These are phyloP conservation scores for Raphanus sativus DNA, from an alignment of 345 rosid genomes.

Conservation along the genomic window DNA sequence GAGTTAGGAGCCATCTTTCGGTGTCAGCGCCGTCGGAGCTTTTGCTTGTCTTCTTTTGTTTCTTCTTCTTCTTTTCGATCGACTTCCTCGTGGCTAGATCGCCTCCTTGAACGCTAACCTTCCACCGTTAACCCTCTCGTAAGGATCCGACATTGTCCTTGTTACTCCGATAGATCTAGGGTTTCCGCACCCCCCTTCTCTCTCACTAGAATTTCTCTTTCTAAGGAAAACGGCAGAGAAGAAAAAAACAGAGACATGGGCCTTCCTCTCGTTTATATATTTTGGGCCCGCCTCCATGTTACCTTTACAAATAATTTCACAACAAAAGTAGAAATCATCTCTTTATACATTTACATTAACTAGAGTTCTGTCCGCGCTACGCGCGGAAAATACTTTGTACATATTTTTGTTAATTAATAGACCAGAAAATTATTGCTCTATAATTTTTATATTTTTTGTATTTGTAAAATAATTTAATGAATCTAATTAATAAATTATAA, in stretches of 20 bases:
- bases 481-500: too few species aligned
- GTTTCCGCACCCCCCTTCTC: constrained; percentile 6
- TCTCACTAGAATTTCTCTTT: not conserved
- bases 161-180: constrained; percentile 13
- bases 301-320: too few species aligned
- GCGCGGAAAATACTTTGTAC: too few species aligned
- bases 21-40: not conserved
- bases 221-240: not conserved
- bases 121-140: constrained; percentile 70
- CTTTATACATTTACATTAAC: too few species aligned
- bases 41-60: constrained; percentile 50
- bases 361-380: too few species aligned
- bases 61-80: constrained; percentile 62
- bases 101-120: constrained; percentile 77
- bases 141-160: constrained; percentile 63
- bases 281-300: not conserved
- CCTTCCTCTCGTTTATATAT: not conserved
- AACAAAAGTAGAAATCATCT: too few species aligned
- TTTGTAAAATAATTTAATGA: too few species aligned
- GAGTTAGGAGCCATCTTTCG: too few species aligned
- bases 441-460: too few species aligned
- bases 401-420: too few species aligned
- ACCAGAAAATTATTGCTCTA: too few species aligned
- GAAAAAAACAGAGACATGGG: not conserved
- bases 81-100: constrained; percentile 61